Evolutionary conservation across 352 stramenopile genomes (phyloP).

Genomic region (Phytophthora chlamydospora): DNA sequence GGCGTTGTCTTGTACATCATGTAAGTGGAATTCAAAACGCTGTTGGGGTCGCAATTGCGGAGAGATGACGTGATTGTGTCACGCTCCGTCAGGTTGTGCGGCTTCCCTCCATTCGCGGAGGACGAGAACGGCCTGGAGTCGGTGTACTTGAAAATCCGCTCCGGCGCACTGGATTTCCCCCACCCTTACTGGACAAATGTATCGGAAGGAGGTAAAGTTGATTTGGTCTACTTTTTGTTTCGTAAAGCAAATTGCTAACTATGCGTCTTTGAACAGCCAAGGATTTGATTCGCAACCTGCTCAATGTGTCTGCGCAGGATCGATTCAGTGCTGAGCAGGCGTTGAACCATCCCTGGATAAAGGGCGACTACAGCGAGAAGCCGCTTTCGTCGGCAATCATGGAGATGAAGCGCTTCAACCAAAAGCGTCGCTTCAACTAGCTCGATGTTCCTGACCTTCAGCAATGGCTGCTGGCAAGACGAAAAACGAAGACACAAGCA

Average conservation of each 20-base stretch:
- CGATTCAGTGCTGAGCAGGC: conserved; percentile 73
- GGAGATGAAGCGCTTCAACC: conserved; percentile 92
- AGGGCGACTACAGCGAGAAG: conserved; percentile 80
- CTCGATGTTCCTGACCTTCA: conserved; percentile 29
- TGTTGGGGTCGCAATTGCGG: not conserved
- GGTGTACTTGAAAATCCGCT: conserved; percentile 87
- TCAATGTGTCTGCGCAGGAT: conserved; percentile 78
- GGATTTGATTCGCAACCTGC: conserved; percentile 78
- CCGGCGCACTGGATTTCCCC: conserved; percentile 78
- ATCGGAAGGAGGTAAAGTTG: conserved; percentile 65
- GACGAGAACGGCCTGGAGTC: conserved; percentile 85
- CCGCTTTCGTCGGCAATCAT: conserved; percentile 82
- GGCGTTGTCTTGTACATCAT: conserved; percentile 91
- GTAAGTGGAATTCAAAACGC: conserved; percentile 36
- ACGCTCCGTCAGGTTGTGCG: conserved; percentile 57
- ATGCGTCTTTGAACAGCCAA: conserved; percentile 50
- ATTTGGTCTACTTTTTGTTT: conserved; percentile 4
- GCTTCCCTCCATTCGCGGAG: conserved; percentile 83
- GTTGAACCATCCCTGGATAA: conserved; percentile 88
- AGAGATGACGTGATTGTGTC: not conserved
- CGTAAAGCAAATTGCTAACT: conserved; percentile 13
- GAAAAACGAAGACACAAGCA: conserved; percentile 29
- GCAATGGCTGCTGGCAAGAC: conserved; percentile 25
- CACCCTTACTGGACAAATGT: conserved; percentile 89
- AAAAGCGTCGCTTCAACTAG: conserved; percentile 88